phyloP scores from a whole-genome alignment of 306 rosid species.

The Bauhinia variegata region DNA sequence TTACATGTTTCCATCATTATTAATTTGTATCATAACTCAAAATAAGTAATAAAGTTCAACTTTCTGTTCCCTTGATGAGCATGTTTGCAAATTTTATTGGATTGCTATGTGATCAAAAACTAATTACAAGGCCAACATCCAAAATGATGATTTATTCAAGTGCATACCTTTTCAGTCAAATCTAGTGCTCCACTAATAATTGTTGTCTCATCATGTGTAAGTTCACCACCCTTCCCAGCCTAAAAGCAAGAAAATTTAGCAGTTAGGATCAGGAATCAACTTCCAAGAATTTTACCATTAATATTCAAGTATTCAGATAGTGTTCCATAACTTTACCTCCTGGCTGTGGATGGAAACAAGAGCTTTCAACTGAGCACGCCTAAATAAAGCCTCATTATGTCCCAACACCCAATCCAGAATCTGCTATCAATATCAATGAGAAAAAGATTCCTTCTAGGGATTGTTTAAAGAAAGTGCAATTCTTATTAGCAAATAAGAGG shows the following conservation, averaged over 20 bases:
- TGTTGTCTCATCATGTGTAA: conserved; percentile 92
- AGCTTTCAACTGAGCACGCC: conserved; percentile 94
- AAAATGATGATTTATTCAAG: neutral
- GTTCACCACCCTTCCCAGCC: conserved; percentile 99
- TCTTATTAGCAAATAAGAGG: conserved; percentile 12
- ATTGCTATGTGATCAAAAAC: conserved; percentile 22
- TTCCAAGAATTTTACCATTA: neutral
- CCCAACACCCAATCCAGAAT: conserved; percentile 79
- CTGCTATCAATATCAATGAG: conserved; percentile 49
- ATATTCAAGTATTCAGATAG: too few species aligned
- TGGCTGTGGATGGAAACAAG: conserved; percentile 89
- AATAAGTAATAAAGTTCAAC: conserved; percentile 23
- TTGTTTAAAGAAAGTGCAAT: conserved; percentile 13
- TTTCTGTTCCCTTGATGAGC: conserved; percentile 30
- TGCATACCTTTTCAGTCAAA: conserved; percentile 83
- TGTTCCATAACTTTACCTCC: conserved; percentile 62
- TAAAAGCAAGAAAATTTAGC: conserved; percentile 38
- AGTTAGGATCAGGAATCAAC: conserved; percentile 4
- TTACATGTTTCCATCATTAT: conserved; percentile 28
- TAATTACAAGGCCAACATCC: neutral
- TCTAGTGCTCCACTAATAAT: conserved; percentile 96
- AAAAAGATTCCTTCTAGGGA: conserved; percentile 7
- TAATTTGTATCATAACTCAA: conserved; percentile 24
- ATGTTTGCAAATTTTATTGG: conserved; percentile 5
- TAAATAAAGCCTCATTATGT: conserved; percentile 86